These are phyloP conservation scores for Thelephora terrestris DNA, from an alignment of 1,284 basidiomycete genomes.

Conservation along the genomic window DNA sequence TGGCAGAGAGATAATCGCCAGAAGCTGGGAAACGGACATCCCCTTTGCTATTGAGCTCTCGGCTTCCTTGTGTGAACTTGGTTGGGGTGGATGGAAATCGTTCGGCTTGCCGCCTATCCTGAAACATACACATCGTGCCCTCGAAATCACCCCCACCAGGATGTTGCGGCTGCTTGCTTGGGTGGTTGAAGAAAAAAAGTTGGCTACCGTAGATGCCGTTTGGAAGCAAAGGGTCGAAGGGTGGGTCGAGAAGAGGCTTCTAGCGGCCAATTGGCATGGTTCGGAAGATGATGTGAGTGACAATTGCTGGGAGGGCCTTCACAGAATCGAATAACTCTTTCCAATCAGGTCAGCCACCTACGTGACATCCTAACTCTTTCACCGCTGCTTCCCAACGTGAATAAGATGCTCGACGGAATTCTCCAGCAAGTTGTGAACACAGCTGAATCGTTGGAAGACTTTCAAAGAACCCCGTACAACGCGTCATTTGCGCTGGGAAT, in stretches of 20 bases:
- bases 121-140: constrained; percentile 35
- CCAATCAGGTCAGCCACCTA: constrained; percentile 32
- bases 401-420: constrained; percentile 37
- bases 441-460: constrained; percentile 24
- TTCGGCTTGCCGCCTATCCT: constrained; percentile 48
- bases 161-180: constrained; percentile 41
- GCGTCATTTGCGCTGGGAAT: constrained; percentile 43
- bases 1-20: constrained; percentile 50
- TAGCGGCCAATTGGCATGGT: constrained; percentile 22
- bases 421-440: constrained; percentile 33
- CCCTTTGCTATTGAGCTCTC: constrained; percentile 43
- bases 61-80: constrained; percentile 47
- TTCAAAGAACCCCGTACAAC: constrained; percentile 29
- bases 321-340: not conserved
- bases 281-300: constrained; percentile 23
- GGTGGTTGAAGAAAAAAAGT: constrained; percentile 34
- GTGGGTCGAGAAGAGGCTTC: constrained; percentile 29
- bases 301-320: not conserved
- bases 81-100: constrained; percentile 67
- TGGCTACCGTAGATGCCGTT: constrained; percentile 44
- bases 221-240: constrained; percentile 44
- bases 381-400: constrained; percentile 34
- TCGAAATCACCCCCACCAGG: constrained; percentile 30
- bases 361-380: constrained; percentile 43
- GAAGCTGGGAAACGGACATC: constrained; percentile 25